These are phyloP conservation scores for Willaertia magna DNA, from an alignment of 208 protist species.

Conservation along the genomic window DNA sequence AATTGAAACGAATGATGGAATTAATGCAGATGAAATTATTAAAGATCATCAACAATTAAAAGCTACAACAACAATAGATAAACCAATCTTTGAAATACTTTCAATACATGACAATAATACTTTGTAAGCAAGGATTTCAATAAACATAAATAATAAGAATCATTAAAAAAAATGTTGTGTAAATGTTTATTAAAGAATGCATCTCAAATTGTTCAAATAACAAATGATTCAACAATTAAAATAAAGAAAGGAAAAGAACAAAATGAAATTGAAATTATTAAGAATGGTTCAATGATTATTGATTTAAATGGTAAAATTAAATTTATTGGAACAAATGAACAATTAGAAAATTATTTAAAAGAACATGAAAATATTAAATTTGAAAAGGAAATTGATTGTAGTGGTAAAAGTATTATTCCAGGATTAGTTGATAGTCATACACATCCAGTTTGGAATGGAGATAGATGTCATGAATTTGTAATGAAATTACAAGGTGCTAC, in stretches of 20 bases:
- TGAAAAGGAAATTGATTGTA: conserved; percentile 33
- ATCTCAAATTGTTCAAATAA: not conserved
- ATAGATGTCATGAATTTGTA: conserved; percentile 52
- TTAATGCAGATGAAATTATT: not conserved
- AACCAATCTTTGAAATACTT: too few species aligned
- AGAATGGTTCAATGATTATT: conserved; percentile 39
- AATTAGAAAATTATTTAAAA: conserved; percentile 15
- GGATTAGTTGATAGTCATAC: conserved; percentile 55
- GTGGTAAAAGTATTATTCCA: conserved; percentile 39
- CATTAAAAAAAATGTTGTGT: too few species aligned
- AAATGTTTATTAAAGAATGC: not conserved
- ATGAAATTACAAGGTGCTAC: conserved; percentile 58
- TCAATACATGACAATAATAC: too few species aligned
- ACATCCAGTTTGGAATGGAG: conserved; percentile 51
- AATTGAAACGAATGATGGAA: not conserved
- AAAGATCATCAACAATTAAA: not conserved
- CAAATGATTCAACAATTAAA: not conserved
- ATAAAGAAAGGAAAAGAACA: not conserved
- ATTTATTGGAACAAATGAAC: conserved; percentile 18
- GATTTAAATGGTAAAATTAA: conserved; percentile 33
- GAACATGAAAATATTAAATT: conserved; percentile 20
- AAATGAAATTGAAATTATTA: conserved; percentile 26
- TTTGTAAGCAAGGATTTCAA: too few species aligned
- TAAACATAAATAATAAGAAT: too few species aligned
- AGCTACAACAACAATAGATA: too few species aligned